These are phyloP conservation scores for Phytophthora pseudosyringae DNA, from an alignment of 352 stramenopile genomes.

Conservation along the genomic window DNA sequence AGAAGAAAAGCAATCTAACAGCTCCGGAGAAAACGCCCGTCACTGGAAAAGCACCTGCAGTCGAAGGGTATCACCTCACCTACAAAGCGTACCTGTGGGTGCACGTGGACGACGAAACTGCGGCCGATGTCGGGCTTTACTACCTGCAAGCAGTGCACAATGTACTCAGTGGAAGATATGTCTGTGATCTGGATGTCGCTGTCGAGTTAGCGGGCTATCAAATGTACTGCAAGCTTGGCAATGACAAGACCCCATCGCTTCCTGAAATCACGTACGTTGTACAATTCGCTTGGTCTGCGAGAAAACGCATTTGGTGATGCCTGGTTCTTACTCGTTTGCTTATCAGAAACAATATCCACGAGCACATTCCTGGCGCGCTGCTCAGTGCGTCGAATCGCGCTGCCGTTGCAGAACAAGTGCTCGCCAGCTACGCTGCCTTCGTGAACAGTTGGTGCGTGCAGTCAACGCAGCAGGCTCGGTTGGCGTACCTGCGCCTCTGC, in stretches of 20 bases:
- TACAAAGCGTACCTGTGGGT: constrained; percentile 85
- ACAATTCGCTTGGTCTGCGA: neutral
- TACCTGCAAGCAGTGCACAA: constrained; percentile 84
- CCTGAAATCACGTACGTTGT: constrained; percentile 31
- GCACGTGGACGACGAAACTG: constrained; percentile 64
- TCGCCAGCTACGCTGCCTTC: constrained; percentile 42
- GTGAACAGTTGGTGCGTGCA: constrained; percentile 38
- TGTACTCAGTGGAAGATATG: constrained; percentile 56
- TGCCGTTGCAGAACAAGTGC: constrained; percentile 40
- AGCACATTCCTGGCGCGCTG: constrained; percentile 45
- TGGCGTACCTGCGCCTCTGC: constrained; percentile 71
- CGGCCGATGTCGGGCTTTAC: constrained; percentile 59
- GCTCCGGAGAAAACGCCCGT: constrained; percentile 1
- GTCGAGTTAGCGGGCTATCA: constrained; percentile 72
- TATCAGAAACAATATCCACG: constrained; percentile 29
- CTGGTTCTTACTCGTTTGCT: constrained; percentile 7
- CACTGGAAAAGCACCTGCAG: neutral
- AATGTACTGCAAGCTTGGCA: constrained; percentile 58
- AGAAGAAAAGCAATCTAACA: constrained; percentile 8
- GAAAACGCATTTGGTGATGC: neutral
- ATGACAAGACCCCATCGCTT: constrained; percentile 12
- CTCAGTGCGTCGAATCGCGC: constrained; percentile 54
- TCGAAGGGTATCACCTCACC: constrained; percentile 45
- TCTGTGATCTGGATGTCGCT: constrained; percentile 61
- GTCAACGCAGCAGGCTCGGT: constrained; percentile 45